Evolutionary conservation across 2,329 filamentous ascomycete genomes (phyloP).

Genomic region (Fusarium citri): DNA sequence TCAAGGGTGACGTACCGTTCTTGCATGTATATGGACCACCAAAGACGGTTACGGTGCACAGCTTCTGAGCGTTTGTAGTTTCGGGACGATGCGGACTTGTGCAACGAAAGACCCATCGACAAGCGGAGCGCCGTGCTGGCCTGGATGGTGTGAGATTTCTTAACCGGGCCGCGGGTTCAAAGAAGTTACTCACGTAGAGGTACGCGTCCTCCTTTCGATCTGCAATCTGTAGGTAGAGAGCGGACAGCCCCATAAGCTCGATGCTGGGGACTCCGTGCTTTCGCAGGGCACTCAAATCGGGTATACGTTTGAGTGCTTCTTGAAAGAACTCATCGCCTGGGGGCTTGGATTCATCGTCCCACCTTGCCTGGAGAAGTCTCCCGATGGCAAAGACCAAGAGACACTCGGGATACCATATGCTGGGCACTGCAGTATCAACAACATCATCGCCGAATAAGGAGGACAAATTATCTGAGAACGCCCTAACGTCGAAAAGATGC

Average conservation of each 20-base stretch:
- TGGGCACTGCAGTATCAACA: neutral
- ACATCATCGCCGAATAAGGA: neutral
- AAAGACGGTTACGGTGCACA: slow-evolving; percentile 27
- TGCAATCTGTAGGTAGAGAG: slow-evolving; percentile 28
- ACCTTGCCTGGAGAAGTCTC: slow-evolving; percentile 18
- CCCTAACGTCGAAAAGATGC: slow-evolving; percentile 25
- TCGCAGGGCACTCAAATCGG: slow-evolving; percentile 14
- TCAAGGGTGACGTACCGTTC: slow-evolving; percentile 10
- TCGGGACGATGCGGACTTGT: slow-evolving; percentile 8
- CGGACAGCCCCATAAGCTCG: slow-evolving; percentile 26
- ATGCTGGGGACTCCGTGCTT: slow-evolving; percentile 20
- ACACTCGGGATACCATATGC: slow-evolving; percentile 29
- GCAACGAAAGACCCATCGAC: neutral
- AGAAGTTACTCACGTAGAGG: slow-evolving; percentile 13
- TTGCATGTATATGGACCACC: slow-evolving; percentile 35
- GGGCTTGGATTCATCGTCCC: slow-evolving; percentile 14
- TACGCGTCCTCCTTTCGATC: slow-evolving; percentile 34
- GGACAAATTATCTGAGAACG: slow-evolving; percentile 23
- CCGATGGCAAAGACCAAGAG: slow-evolving; percentile 25
- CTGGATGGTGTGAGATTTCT: slow-evolving; percentile 1
- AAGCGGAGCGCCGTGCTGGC: slow-evolving; percentile 27
- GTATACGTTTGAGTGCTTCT: slow-evolving; percentile 29
- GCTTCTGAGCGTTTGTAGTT: slow-evolving; percentile 28
- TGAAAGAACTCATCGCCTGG: slow-evolving; percentile 30
- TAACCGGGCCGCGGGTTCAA: neutral